Base-by-base conservation (phyloP, 306 rosid species). In the Ormosia emarginata region DNA sequence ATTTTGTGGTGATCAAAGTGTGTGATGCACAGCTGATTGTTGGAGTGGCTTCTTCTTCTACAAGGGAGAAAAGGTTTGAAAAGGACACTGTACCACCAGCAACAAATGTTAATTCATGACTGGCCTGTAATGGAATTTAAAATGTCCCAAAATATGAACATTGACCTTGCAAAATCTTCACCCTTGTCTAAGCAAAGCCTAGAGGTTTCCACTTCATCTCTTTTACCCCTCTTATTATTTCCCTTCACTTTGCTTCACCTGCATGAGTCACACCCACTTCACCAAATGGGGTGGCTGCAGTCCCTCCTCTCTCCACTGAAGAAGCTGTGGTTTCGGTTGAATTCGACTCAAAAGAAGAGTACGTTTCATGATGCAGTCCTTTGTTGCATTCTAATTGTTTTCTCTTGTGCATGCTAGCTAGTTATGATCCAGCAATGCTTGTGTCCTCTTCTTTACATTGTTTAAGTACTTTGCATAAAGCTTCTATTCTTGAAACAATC, bases 241-340 rank as follows among this genome's bases (percentile, higher is more conserved):
- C 80, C 29, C 85, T 66, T 69, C 76, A 33, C 30, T 75, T 81
- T 75, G 53, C 75, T 78, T 78, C 82, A 74, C 63, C 69, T 78
- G 78, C 88, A 85, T 88, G 92, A 88, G 77, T 80, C 81, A 78
- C 83, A 68, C 76, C 84, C 77, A 75, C 78, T 81, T 82, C 87
- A 81, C 79, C 88, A 85, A 89, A 94, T 94, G 97, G 93, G 98
- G 88, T 92, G 94, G 97, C 92, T 94, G 8, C 97, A 90, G 81
- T 90, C 98, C 88, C 84, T 94, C 86, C 17, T 92, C 90, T 92
- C 97, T 84, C 97, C 94, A n/a, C 74, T 92, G 77, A 92, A 91
- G 91, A 94, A 94, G 90, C 71, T 92, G 13, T 92, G 97, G 94
- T 55, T 92, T 75, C 89, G 90, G 32, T 43, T 94, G 79, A 86